These are phyloP conservation scores for Botryotinia narcissicola DNA, from an alignment of 2,329 filamentous ascomycete genomes.

Conservation along the genomic window DNA sequence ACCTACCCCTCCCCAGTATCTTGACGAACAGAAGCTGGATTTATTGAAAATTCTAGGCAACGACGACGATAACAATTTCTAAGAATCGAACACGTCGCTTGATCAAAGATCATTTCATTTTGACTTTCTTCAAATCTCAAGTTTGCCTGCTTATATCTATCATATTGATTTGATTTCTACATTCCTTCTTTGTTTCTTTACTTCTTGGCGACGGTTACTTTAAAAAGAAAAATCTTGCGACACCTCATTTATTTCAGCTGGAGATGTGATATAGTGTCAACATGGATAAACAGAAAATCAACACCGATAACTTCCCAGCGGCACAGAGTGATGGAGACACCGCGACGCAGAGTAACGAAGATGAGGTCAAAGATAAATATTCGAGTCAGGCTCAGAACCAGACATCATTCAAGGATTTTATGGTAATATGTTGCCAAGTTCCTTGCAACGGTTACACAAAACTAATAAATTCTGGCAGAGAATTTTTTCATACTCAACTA, in stretches of 20 bases:
- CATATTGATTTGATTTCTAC: not conserved
- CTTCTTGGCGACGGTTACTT: not conserved
- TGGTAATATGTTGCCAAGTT: constrained; percentile 21
- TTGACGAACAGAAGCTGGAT: not conserved
- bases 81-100: not conserved
- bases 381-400: constrained; percentile 32
- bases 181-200: constrained; percentile 8
- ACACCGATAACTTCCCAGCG: not conserved
- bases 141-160: not conserved
- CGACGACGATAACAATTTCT: not conserved
- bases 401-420: constrained; percentile 29
- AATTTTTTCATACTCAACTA: constrained; percentile 34
- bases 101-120: not conserved
- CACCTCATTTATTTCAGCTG: not conserved
- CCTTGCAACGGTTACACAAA: not conserved
- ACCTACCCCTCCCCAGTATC: too few species aligned
- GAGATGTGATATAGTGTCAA: not conserved
- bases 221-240: not conserved
- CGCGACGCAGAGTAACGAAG: not conserved
- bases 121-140: not conserved
- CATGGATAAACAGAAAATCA: constrained; percentile 2
- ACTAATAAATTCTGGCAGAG: constrained; percentile 25
- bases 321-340: constrained; percentile 8
- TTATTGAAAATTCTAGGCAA: not conserved
- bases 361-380: constrained; percentile 22